Conservation (phyloP, 768 basidiomycete species). For the Saitozyma sp. region DNA sequence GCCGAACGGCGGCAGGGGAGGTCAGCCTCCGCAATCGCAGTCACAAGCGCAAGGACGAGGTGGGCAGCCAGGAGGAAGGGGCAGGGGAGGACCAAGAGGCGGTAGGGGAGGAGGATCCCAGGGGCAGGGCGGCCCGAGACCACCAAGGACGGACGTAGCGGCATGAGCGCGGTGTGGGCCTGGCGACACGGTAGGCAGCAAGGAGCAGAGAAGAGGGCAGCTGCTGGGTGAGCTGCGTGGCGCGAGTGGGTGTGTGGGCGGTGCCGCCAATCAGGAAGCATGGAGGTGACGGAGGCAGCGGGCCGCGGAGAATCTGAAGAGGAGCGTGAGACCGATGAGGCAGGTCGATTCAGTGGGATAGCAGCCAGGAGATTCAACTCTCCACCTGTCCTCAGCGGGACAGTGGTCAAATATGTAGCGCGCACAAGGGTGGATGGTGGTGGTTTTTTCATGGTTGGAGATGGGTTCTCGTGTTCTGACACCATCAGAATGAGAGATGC, state of each 20-base stretch:
- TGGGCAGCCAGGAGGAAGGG: constrained; percentile 15
- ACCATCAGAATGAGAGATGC: neutral
- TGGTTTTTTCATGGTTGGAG: neutral
- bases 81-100: constrained; percentile 9
- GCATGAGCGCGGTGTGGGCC: neutral
- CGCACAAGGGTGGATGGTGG: neutral
- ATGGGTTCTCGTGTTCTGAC: neutral
- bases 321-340: neutral
- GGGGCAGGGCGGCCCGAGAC: neutral
- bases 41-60: constrained; percentile 1
- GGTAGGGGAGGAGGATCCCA: neutral
- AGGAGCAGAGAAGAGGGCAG: neutral
- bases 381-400: constrained; percentile 6
- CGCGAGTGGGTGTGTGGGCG: neutral
- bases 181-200: neutral
- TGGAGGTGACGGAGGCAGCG: neutral
- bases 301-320: neutral
- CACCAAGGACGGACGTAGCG: neutral
- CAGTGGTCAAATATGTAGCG: neutral
- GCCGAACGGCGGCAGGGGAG: neutral
- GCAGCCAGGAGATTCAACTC: constrained; percentile 29
- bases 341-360: neutral
- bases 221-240: too few relatives aligned
- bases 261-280: neutral
- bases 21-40: neutral